Base-by-base conservation (phyloP, 345 rosid species). In the Draba incana region DNA sequence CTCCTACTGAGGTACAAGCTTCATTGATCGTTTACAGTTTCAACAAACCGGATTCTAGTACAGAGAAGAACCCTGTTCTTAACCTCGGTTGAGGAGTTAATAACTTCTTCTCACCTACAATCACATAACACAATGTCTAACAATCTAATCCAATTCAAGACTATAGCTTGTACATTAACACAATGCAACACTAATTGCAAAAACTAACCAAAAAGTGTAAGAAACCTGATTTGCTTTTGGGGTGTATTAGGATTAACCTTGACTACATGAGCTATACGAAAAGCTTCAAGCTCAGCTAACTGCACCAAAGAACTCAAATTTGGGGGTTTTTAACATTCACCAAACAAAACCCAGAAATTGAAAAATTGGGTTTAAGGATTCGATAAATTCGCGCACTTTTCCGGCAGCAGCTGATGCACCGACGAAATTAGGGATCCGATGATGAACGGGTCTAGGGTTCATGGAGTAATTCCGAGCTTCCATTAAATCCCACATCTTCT, bases 201-300 rank as follows among this genome's bases (percentile, higher is more conserved):
- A 39, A 39, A 41, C 9, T 86, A 69, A 88, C 97, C 97, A 71
- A 83, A 78, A 45, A 92, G 92, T 10, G 95, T 86, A 69, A 84
- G 85, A 77, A 90, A 82, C 80, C 97, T 85, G 83, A 90, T 86
- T 84, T 86, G 92, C 88, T 92, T 92, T 68, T 92, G 98, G 0
- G 97, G 98, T 12, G 97, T 84, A 81, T 92, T 96, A 2, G 97
- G 98, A 56, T 92, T 88, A 49, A 92, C 92, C 81, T 92, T 90
- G 55, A 92, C 98, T 41, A 86, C 88, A n/a, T 31, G 42, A 6
- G 98, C 91, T 47, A 25, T 62, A 50, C 55, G 72, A 77, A 86
- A 92, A 53, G 58, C 87, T 2, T 86, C 86, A 80, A 86, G 68
- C 68, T 77, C 80, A 8, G 80, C 80, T 71, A 90, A 55, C 93